These are phyloP conservation scores for Lycium ferocissimum DNA, from an alignment of 257 asterid species.

Conservation along the genomic window DNA sequence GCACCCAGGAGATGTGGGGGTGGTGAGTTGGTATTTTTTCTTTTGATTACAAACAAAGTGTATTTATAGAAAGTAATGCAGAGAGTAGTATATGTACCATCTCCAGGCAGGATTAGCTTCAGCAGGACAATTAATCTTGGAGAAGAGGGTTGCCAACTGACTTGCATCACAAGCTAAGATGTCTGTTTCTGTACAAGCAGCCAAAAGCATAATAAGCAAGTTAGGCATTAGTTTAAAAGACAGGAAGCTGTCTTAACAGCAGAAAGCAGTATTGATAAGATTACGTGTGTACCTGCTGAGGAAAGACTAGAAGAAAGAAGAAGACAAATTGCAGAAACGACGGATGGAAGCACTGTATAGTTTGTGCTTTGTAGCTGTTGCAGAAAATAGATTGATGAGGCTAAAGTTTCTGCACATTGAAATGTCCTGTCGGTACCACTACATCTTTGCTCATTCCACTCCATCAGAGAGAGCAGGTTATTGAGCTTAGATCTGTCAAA, in stretches of 20 bases:
- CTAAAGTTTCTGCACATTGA: constrained; percentile 55
- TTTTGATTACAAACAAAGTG: background rate
- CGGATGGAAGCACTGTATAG: constrained; percentile 63
- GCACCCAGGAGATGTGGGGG: background rate
- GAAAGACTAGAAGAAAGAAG: constrained; percentile 54
- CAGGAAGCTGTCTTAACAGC: background rate
- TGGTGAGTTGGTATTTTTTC: background rate
- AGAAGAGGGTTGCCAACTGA: constrained; percentile 54
- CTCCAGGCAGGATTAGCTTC: constrained; percentile 90
- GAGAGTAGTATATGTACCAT: constrained; percentile 59
- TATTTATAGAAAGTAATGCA: background rate
- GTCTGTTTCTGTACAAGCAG: constrained; percentile 49
- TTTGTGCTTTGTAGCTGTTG: constrained; percentile 63
- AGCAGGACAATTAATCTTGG: constrained; percentile 65
- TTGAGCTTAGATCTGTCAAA: constrained; percentile 46
- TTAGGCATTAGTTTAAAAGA: background rate
- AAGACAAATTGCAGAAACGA: constrained; percentile 76
- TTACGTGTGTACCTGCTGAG: constrained; percentile 59
- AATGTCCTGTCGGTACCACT: constrained; percentile 33
- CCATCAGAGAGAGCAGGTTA: constrained; percentile 60
- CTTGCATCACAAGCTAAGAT: constrained; percentile 36
- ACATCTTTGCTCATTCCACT: constrained; percentile 40
- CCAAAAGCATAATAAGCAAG: constrained; percentile 27
- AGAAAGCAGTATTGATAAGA: background rate
- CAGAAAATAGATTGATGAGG: constrained; percentile 65